A percentile compares a stretch with the other conserved stretches of the same genome.
phyloP scores from a whole-genome alignment of 345 rosid species.

The Triadica sebifera region DNA sequence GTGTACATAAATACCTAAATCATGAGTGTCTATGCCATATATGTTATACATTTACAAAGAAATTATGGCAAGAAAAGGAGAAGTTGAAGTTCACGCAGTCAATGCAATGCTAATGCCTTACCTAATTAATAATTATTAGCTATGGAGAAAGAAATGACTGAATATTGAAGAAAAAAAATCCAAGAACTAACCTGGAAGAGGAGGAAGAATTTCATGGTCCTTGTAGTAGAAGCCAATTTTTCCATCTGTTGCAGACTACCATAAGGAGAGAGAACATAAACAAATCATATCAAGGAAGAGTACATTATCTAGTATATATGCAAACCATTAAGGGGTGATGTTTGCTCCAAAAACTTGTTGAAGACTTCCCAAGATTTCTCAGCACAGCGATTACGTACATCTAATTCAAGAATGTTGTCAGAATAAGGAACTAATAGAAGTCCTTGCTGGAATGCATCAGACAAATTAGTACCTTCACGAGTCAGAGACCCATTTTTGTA shows the following conservation, averaged over 20 bases:
- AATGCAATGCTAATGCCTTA: neutral
- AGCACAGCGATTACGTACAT: conserved; percentile 64
- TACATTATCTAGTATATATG: neutral
- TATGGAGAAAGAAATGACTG: neutral
- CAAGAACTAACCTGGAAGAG: conserved; percentile 66
- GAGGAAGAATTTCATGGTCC: conserved; percentile 96
- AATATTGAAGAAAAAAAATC: neutral
- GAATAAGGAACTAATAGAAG: neutral
- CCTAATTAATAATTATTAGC: neutral
- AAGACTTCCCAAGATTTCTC: conserved; percentile 83
- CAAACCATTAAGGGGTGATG: conserved; percentile 76
- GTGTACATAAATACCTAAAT: neutral
- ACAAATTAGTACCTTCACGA: conserved; percentile 62
- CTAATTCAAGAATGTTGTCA: conserved; percentile 29
- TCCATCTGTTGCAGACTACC: conserved; percentile 50
- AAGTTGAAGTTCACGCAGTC: neutral
- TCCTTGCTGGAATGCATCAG: too few relatives aligned
- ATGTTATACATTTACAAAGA: neutral
- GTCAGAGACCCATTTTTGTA: conserved; percentile 91
- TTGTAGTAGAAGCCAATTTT: conserved; percentile 93
- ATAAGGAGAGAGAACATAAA: conserved; percentile 29
- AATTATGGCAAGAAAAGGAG: neutral
- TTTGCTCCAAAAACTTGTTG: conserved; percentile 61
- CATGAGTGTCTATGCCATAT: neutral
- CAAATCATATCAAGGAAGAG: conserved; percentile 3